Evolutionary conservation across 2,329 filamentous ascomycete species (phyloP), one percentile per base, ranked within the genome.

Genomic region (Byssoonygena ceratinophila): DNA sequence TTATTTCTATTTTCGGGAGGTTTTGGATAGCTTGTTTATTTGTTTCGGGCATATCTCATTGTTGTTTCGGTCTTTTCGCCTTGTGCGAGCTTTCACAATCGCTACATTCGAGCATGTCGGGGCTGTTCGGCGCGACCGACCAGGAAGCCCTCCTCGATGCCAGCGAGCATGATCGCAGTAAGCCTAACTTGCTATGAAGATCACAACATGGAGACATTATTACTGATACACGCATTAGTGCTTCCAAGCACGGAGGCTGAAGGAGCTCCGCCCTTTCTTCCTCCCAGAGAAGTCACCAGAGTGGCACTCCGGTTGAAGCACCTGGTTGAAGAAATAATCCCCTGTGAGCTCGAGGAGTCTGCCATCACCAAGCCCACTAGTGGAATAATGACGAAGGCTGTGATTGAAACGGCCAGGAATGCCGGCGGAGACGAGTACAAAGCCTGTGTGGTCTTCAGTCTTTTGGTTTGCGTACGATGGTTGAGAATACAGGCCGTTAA

Each of bases 281-380:
- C 87, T 1, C 76, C 90, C 11, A 75, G 78, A 55, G 84, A 92
- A 61, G 90, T 96, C 56, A 96, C 91, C 56, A 90, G 90, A 66
- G 78, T 94, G 52, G 91, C 90, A 23, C 78, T 98, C 14, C 87
- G 89, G 53, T 76, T 98, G 58, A 94, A 91, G 62, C 88, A 94
- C 65, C 82, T 95, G 60, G 82, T 98, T 61, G 89, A 95, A 69
- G 80, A 89, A 66, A 84, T 89, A 52, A 80, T 98, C 23, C 87
- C 91, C 1, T 96, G 87, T 72, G 92, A 98, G 68, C 76, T 98
- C 36, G 84, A 92, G 54, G 81, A 87, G 64, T 76, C 76, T 4
- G 74, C 79, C 52, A 76, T 98, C 64, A 92, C 85, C 3, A 77
- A 77, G 47, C 81, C 91, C 2, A 89, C 97, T 69, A 94, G 87